Base-by-base conservation (phyloP, 148 eudicot genomes). In the Beta vulgaris region DNA sequence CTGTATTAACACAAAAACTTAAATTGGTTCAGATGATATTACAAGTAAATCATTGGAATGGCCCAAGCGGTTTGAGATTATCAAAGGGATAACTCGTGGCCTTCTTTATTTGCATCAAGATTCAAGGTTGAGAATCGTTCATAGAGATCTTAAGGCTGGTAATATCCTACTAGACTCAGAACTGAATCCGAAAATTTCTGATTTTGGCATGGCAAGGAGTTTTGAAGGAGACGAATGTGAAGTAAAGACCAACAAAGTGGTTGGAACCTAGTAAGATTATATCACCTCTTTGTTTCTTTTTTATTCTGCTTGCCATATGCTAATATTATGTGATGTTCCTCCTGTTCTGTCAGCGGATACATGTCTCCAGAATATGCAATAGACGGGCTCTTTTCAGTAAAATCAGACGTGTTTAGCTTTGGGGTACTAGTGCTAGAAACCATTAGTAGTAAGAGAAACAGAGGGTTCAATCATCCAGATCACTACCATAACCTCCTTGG, bases 21-120 rank as follows among this genome's bases (percentile, higher is more conserved):
- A n/a, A n/a, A n/a, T n/a, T 43, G 39, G 54, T 29, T 26, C 68
- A 77, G 74, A 70, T 77, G 69, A 70, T 48, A 18, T 39, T 25
- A 77, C 75, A 37, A 60, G 69, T 35, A 25, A 0, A 60, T 25
- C 73, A 35, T 23, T 69, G 74, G 79, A 46, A 15, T 77, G 79
- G 79, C 32, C 43, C 19, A 28, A 13, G 36, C 79, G 74, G 6
- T 69, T 53, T 59, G 42, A 77, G n/a, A 77, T 77, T 34, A 69
- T 77, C 6, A 70, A 69, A 43, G 79, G 74, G 34, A 77, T 69
- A 34, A 69, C 74, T 36, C 79, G 79, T 43, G 79, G 79, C 2
- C 51, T 77, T 57, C 74, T 77, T 35, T 78, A 82, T 64, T 78
- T 82, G 49, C 84, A 82, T 62, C 81, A 82, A 62, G 85, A 78